Evolutionary conservation across 225 moss, liverwort and hornwort genomes (phyloP).

Genomic region (Lunularia cruciata): DNA sequence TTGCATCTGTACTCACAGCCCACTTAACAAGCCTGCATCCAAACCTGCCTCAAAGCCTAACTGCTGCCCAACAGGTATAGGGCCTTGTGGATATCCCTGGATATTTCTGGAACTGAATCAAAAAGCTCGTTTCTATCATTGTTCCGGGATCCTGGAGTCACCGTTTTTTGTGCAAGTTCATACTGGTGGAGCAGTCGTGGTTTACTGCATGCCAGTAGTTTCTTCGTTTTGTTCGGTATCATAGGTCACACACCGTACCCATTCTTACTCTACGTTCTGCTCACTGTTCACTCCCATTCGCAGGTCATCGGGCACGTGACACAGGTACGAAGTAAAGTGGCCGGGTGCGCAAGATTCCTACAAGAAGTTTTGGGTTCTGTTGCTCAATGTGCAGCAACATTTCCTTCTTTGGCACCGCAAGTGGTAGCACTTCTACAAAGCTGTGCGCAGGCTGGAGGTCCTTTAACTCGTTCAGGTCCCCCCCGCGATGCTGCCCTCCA

Average conservation of each 20-base stretch:
- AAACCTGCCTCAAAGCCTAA: conserved; percentile 75
- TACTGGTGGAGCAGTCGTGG: too few species aligned
- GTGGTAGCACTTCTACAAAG: conserved; percentile 81
- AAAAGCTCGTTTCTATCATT: not conserved
- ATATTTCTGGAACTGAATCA: not conserved
- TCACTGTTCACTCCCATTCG: not conserved
- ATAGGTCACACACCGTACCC: too few species aligned
- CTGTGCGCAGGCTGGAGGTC: conserved; percentile 87
- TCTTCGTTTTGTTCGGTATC: too few species aligned
- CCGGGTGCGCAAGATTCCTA: conserved; percentile 76
- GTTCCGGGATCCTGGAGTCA: too few species aligned
- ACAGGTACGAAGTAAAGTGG: conserved; percentile 76
- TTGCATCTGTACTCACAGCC: conserved; percentile 77
- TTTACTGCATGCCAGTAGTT: too few species aligned
- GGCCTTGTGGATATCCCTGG: too few species aligned
- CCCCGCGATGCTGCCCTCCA: conserved; percentile 81
- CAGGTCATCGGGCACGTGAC: conserved; percentile 89
- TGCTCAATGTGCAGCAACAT: conserved; percentile 76
- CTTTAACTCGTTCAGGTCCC: conserved; percentile 72
- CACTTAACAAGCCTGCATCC: conserved; percentile 66
- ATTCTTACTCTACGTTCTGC: not conserved
- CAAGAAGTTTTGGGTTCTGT: conserved; percentile 76
- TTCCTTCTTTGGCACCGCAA: conserved; percentile 79
- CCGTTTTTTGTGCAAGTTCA: too few species aligned
- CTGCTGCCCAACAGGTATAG: conserved; percentile 80